Conservation (phyloP, 495 filamentous ascomycete species). For the Evernia prunastri region DNA sequence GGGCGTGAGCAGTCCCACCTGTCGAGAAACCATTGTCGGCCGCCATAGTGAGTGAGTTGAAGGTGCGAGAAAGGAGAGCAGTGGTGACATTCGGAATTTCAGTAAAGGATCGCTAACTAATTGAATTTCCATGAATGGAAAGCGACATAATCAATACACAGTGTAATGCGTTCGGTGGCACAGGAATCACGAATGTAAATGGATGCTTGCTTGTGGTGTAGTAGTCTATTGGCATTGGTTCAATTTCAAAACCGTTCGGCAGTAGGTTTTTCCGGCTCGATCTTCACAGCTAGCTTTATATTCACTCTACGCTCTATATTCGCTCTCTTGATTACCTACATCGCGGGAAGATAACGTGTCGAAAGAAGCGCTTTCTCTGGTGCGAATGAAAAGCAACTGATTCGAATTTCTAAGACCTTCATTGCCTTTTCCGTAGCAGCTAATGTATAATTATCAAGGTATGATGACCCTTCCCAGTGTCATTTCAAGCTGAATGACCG, state of each 20-base stretch:
- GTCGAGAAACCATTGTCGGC: background rate
- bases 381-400: background rate
- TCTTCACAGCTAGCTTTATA: background rate
- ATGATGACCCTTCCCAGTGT: constrained; percentile 27
- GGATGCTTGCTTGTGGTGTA: background rate
- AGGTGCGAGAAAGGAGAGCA: constrained; percentile 29
- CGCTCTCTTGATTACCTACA: background rate
- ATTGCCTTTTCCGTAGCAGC: background rate
- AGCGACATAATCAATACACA: background rate
- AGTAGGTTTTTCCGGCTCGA: background rate
- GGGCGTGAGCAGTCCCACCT: background rate
- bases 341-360: background rate
- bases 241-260: background rate
- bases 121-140: constrained; percentile 36
- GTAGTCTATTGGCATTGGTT: background rate
- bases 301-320: background rate
- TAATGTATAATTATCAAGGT: constrained; percentile 80
- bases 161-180: background rate
- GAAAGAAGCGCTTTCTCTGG: background rate
- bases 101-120: constrained; percentile 31
- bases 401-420: background rate
- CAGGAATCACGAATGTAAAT: background rate
- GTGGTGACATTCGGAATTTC: constrained; percentile 26
- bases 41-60: constrained; percentile 17
- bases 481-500: background rate